Conservation (phyloP, 805 yeast species). For the Wickerhamiella lipophila region DNA sequence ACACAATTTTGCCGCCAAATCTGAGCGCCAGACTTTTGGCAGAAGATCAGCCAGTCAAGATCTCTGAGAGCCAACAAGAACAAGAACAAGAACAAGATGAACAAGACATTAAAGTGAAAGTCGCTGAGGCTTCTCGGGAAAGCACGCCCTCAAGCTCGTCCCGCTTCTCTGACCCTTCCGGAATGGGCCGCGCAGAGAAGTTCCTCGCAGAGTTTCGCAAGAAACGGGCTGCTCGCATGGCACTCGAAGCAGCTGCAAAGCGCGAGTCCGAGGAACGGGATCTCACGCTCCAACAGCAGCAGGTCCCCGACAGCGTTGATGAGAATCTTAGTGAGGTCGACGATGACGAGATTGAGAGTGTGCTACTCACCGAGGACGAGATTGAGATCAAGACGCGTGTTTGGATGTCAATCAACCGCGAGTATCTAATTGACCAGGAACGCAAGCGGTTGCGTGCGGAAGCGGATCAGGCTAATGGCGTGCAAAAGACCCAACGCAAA, state of each 20-base stretch:
- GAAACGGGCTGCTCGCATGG: slow-evolving; percentile 18
- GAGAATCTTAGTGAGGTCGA: slow-evolving; percentile 63
- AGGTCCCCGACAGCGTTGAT: slow-evolving; percentile 17
- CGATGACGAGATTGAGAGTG: slow-evolving; percentile 60
- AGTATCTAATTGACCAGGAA: slow-evolving; percentile 74
- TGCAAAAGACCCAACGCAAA: slow-evolving; percentile 39
- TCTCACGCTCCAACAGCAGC: slow-evolving; percentile 39
- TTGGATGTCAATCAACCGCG: slow-evolving; percentile 86
- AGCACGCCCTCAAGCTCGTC: not conserved
- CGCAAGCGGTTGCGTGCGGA: slow-evolving; percentile 68
- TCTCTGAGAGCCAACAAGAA: slow-evolving; percentile 5
- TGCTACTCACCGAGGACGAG: slow-evolving; percentile 57
- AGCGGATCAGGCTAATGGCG: slow-evolving; percentile 77
- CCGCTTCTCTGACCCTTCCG: not conserved
- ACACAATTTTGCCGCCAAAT: not conserved
- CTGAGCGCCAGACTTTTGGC: not conserved
- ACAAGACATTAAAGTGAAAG: not conserved
- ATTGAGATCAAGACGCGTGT: slow-evolving; percentile 61
- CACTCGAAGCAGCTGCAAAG: slow-evolving; percentile 13
- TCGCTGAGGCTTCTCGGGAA: too few relatives aligned
- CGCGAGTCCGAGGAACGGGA: slow-evolving; percentile 17
- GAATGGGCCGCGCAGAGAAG: slow-evolving; percentile 20
- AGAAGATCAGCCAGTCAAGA: slow-evolving; percentile 15
- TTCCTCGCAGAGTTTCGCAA: slow-evolving; percentile 19
- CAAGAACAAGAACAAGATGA: slow-evolving; percentile 9